These are phyloP conservation scores for Ophiocordyceps camponoti-saundersi DNA, from an alignment of 2,329 filamentous ascomycete genomes.

Conservation along the genomic window DNA sequence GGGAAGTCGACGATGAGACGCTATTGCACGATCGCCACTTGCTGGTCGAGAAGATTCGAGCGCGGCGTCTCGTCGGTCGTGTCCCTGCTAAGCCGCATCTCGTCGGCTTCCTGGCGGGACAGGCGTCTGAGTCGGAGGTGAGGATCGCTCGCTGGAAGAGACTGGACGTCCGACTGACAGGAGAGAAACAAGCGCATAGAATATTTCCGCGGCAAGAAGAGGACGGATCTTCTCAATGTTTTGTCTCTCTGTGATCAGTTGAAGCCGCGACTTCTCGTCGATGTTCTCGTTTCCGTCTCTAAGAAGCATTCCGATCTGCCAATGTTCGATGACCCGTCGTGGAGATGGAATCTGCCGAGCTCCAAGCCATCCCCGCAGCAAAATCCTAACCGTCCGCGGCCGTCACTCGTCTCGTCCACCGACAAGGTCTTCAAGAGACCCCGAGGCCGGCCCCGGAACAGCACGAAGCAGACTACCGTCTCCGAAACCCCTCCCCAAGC, in stretches of 20 bases:
- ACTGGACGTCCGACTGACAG: too few relatives aligned
- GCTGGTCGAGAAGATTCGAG: slow-evolving; percentile 14
- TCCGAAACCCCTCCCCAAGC: not conserved
- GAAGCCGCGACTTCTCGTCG: slow-evolving; percentile 21
- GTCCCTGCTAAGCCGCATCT: slow-evolving; percentile 17
- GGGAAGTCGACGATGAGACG: not conserved
- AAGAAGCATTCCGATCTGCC: slow-evolving; percentile 24
- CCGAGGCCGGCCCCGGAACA: not conserved
- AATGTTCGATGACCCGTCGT: slow-evolving; percentile 23
- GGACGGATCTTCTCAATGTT: slow-evolving; percentile 21
- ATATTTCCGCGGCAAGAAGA: slow-evolving; percentile 21
- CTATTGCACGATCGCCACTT: slow-evolving; percentile 5
- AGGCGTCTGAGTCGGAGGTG: slow-evolving; percentile 17
- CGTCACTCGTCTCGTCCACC: not conserved
- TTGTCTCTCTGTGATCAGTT: slow-evolving; percentile 23
- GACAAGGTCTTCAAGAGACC: not conserved
- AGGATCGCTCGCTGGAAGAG: not conserved
- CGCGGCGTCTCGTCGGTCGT: slow-evolving; percentile 14
- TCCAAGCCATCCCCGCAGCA: not conserved
- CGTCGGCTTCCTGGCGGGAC: slow-evolving; percentile 20
- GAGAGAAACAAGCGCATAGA: slow-evolving; percentile 13
- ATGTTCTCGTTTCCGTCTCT: slow-evolving; percentile 24
- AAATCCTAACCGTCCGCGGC: not conserved
- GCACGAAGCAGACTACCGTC: not conserved
- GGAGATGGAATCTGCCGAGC: slow-evolving; percentile 11